phyloP scores from a whole-genome alignment of 2,329 filamentous ascomycete genomes.

The Phialophora expanda region DNA sequence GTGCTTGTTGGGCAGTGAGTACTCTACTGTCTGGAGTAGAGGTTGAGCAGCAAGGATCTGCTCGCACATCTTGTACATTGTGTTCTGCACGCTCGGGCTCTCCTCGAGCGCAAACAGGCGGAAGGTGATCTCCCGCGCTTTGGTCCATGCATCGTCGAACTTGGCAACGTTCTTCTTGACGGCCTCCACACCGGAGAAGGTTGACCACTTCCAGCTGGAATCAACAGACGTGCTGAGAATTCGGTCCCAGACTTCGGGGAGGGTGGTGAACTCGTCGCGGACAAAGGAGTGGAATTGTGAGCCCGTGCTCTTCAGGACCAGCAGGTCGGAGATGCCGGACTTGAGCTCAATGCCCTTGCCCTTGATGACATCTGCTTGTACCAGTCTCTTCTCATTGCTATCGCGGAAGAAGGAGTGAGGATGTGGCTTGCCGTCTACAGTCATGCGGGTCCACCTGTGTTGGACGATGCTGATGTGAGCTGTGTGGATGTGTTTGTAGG shows the following conservation, averaged over 20 bases:
- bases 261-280: slow-evolving; percentile 88
- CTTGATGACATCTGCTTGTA: slow-evolving; percentile 72
- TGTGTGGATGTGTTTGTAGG: slow-evolving; percentile 83
- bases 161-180: slow-evolving; percentile 67
- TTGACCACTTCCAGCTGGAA: slow-evolving; percentile 82
- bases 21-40: slow-evolving; percentile 73
- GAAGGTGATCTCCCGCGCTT: slow-evolving; percentile 83
- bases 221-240: slow-evolving; percentile 95
- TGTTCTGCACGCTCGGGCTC: slow-evolving; percentile 91
- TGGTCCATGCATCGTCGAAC: slow-evolving; percentile 80
- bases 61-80: slow-evolving; percentile 99
- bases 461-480: slow-evolving; percentile 82
- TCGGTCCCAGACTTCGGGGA: slow-evolving; percentile 90
- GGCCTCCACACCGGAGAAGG: slow-evolving; percentile 68
- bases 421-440: slow-evolving; percentile 84
- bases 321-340: slow-evolving; percentile 78
- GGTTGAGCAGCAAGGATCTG: slow-evolving; percentile 79
- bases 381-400: slow-evolving; percentile 82
- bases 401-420: slow-evolving; percentile 95
- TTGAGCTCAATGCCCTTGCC: slow-evolving; percentile 73
- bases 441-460: slow-evolving; percentile 91
- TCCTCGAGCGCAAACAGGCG: slow-evolving; percentile 88
- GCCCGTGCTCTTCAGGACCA: slow-evolving; percentile 94
- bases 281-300: slow-evolving; percentile 96
- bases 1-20: slow-evolving; percentile 94